Percentiles rank a stretch among this genome's conserved stretches.
phyloP scores from a whole-genome alignment of 2,329 filamentous ascomycete genomes.

The Mariannaea sp. region DNA sequence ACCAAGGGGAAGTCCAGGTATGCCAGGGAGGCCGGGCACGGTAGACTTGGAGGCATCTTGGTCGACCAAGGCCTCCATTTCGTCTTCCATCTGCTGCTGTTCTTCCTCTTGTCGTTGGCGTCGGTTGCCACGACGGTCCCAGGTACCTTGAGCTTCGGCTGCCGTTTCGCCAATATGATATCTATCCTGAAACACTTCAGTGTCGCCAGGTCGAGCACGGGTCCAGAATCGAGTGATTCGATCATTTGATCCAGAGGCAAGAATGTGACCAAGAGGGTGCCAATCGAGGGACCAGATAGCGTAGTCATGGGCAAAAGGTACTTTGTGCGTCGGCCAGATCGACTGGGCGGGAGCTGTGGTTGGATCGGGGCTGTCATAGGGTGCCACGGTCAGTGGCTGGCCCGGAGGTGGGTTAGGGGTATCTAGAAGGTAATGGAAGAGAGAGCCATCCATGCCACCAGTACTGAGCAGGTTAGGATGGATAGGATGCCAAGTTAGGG shows the following conservation, averaged over 20 bases:
- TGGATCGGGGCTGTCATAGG: constrained; percentile 84
- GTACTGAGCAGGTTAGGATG: constrained; percentile 89
- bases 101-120: constrained; percentile 88
- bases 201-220: constrained; percentile 83
- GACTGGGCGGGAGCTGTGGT: constrained; percentile 80
- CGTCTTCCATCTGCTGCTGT: constrained; percentile 90
- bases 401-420: constrained; percentile 86
- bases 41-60: constrained; percentile 69
- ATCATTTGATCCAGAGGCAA: constrained; percentile 95
- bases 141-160: constrained; percentile 93
- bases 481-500: constrained; percentile 90
- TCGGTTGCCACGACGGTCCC: constrained; percentile 78
- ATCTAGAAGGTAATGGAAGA: constrained; percentile 94
- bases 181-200: constrained; percentile 82
- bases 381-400: constrained; percentile 71
- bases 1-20: constrained; percentile 62
- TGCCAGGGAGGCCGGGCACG: constrained; percentile 52
- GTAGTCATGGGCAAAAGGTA: constrained; percentile 89
- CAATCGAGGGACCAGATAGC: constrained; percentile 98
- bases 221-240: constrained; percentile 98
- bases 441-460: constrained; percentile 84
- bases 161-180: constrained; percentile 95
- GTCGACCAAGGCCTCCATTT: constrained; percentile 89
- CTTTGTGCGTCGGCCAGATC: constrained; percentile 87
- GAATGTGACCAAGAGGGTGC: constrained; percentile 94